Conservation (phyloP, 345 rosid species). For the Balakata baccata region DNA sequence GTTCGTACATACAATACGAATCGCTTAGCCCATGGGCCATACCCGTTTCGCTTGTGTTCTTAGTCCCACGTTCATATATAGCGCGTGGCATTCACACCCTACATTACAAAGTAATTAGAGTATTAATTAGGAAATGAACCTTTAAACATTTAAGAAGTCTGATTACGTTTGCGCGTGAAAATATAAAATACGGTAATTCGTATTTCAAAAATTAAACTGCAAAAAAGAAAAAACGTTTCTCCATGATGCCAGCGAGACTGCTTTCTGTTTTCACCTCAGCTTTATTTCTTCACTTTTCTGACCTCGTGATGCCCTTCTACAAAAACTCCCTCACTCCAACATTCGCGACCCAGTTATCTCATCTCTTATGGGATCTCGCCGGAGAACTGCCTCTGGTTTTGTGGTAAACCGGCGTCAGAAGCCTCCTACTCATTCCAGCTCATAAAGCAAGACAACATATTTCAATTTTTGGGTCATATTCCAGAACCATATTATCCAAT, state of each 20-base stretch:
- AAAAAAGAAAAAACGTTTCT: slow-evolving; percentile 19
- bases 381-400: slow-evolving; percentile 29
- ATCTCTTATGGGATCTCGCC: slow-evolving; percentile 39
- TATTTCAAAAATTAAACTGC: not conserved
- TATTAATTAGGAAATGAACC: too few relatives aligned
- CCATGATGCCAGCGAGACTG: slow-evolving; percentile 16
- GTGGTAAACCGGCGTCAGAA: slow-evolving; percentile 14
- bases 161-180: slow-evolving; percentile 1
- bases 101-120: too few relatives aligned
- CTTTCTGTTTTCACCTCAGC: slow-evolving; percentile 13
- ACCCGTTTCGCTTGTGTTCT: not conserved
- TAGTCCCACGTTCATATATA: not conserved
- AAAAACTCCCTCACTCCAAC: not conserved
- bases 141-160: too few relatives aligned
- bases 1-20: not conserved
- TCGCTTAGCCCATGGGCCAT: not conserved
- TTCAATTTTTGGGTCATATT: not conserved
- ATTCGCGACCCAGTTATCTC: not conserved
- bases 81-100: not conserved
- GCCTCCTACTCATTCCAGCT: slow-evolving; percentile 8
- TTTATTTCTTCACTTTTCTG: slow-evolving; percentile 16
- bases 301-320: slow-evolving; percentile 20
- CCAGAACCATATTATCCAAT: not conserved
- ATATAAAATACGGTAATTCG: not conserved
- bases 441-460: slow-evolving; percentile 8